phyloP scores from a whole-genome alignment of 2,329 filamentous ascomycete genomes.

The Fusarium piperis region DNA sequence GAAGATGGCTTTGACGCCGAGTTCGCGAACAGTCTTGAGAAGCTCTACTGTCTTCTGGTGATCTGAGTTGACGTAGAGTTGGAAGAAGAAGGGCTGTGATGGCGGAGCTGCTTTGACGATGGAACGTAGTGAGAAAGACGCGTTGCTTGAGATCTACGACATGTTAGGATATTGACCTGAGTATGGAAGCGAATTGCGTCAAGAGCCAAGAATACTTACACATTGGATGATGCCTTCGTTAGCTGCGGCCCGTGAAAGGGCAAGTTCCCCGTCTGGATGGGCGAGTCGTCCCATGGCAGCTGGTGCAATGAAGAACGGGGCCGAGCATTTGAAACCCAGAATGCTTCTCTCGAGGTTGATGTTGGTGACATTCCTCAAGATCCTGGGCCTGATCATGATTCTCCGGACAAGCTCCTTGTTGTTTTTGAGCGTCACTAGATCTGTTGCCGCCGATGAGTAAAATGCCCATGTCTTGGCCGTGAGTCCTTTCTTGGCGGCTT shows the following conservation, averaged over 20 bases:
- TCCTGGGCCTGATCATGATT: constrained; percentile 62
- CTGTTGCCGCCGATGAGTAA: constrained; percentile 63
- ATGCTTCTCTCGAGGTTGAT: constrained; percentile 45
- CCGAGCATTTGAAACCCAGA: constrained; percentile 22
- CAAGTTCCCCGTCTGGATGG: constrained; percentile 56
- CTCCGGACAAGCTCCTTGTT: constrained; percentile 59
- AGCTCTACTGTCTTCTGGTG: constrained; percentile 57
- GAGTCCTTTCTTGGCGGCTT: constrained; percentile 55
- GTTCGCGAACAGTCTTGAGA: constrained; percentile 48
- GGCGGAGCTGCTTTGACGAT: constrained; percentile 51
- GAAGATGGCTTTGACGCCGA: constrained; percentile 59
- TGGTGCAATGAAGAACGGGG: constrained; percentile 36
- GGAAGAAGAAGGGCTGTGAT: constrained; percentile 59
- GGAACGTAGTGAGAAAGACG: constrained; percentile 58
- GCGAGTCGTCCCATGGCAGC: constrained; percentile 34
- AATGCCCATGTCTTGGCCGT: constrained; percentile 64
- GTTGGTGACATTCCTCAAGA: constrained; percentile 57
- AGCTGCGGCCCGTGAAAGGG: constrained; percentile 59
- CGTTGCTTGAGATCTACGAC: constrained; percentile 59
- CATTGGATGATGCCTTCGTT: constrained; percentile 60
- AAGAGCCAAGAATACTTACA: constrained; percentile 40
- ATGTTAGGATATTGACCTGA: background rate
- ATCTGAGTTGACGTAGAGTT: constrained; percentile 62
- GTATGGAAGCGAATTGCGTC: background rate
- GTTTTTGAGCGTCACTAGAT: constrained; percentile 59